Conservation (phyloP, 306 rosid species). For the Begonia loranthoides region DNA sequence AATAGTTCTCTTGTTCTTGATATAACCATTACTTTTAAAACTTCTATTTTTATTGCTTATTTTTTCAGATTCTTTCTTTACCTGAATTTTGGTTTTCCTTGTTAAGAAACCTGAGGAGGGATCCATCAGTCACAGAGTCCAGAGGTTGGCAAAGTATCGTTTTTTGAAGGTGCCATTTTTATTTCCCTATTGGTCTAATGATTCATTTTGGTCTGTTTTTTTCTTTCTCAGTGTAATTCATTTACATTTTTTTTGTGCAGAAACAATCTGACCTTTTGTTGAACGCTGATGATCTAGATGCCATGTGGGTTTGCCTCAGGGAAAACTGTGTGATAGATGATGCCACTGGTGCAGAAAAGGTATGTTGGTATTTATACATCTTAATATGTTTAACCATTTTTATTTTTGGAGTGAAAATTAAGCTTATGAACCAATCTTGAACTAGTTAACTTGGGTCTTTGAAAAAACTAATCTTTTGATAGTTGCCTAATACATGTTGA, state of each 20-base stretch:
- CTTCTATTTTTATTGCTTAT: not conserved
- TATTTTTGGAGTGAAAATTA: not conserved
- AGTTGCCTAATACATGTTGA: no score
- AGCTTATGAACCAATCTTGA: not conserved
- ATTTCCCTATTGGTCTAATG: slow-evolving; percentile 4
- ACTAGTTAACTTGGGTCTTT: no score
- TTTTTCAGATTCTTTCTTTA: not conserved
- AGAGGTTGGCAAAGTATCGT: slow-evolving; percentile 92
- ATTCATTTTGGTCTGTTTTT: slow-evolving; percentile 12
- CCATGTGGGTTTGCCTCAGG: slow-evolving; percentile 96
- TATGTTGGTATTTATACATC: slow-evolving; percentile 11
- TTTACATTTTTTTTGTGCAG: slow-evolving; percentile 26
- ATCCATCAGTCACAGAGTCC: slow-evolving; percentile 88
- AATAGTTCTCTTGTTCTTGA: slow-evolving; percentile 8
- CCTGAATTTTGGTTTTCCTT: slow-evolving; percentile 10
- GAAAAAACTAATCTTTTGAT: no score
- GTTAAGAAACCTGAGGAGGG: slow-evolving; percentile 98
- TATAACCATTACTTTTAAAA: not conserved
- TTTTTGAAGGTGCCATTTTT: slow-evolving; percentile 54
- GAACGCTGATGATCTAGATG: slow-evolving; percentile 96
- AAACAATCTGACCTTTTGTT: slow-evolving; percentile 96
- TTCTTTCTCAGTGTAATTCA: not conserved
- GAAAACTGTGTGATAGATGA: slow-evolving; percentile 98
- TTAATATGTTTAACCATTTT: slow-evolving; percentile 12
- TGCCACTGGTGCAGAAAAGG: slow-evolving; percentile 98